phyloP scores from a whole-genome alignment of 805 yeast genomes.

The Saccharomycodes ludwigii region DNA sequence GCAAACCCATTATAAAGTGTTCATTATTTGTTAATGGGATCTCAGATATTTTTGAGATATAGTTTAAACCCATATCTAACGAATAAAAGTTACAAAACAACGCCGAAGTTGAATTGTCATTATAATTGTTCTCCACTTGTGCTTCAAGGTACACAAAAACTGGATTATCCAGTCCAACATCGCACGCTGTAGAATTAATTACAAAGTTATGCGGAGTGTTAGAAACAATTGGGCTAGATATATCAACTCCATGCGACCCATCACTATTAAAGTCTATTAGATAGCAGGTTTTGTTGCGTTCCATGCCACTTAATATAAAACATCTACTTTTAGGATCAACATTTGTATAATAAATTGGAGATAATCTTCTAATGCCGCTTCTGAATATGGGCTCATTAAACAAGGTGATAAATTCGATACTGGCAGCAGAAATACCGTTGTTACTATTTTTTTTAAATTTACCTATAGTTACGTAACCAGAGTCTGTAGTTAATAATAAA shows the following conservation, averaged over 20 bases:
- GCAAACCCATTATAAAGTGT: slow-evolving; percentile 49
- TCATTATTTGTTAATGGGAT: slow-evolving; percentile 32
- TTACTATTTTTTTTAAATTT: slow-evolving; percentile 24
- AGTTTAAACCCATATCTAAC: slow-evolving; percentile 76
- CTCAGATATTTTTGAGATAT: slow-evolving; percentile 26
- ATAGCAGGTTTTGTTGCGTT: slow-evolving; percentile 61
- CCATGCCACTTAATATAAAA: slow-evolving; percentile 56
- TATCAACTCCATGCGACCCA: slow-evolving; percentile 25
- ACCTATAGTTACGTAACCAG: slow-evolving; percentile 55
- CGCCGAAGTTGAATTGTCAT: slow-evolving; percentile 13
- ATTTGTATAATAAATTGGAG: slow-evolving; percentile 64
- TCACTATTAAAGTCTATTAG: slow-evolving; percentile 40
- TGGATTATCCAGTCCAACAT: slow-evolving; percentile 75
- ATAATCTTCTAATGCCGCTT: slow-evolving; percentile 58
- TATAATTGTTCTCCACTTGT: slow-evolving; percentile 17
- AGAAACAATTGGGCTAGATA: slow-evolving; percentile 70
- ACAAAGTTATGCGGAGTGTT: slow-evolving; percentile 39
- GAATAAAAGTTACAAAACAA: slow-evolving; percentile 56
- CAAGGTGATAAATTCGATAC: slow-evolving; percentile 31
- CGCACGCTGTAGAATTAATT: slow-evolving; percentile 44
- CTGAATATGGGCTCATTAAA: slow-evolving; percentile 59
- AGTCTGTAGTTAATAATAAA: slow-evolving; percentile 62
- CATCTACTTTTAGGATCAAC: slow-evolving; percentile 68
- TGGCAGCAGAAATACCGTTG: slow-evolving; percentile 11
- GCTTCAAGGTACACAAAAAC: slow-evolving; percentile 69